These are phyloP conservation scores for Liriodendron chinense DNA, from an alignment of 164 flowering plant species.

Conservation along the genomic window DNA sequence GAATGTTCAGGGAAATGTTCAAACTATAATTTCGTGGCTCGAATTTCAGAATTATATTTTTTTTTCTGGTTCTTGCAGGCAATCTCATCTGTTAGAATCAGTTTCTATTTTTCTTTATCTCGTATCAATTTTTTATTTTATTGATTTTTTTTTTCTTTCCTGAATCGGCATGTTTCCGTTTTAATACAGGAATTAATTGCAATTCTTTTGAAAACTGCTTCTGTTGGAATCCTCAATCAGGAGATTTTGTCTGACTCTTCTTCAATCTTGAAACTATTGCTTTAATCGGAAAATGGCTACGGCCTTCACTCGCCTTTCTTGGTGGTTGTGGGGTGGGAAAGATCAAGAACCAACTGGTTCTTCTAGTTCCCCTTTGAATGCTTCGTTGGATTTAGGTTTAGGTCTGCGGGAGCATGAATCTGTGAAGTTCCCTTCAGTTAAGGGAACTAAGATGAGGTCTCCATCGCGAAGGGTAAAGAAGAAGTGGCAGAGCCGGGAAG, in stretches of 20 bases:
- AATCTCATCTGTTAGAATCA: no score
- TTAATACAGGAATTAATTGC: background rate
- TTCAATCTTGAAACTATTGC: background rate
- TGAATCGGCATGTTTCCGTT: no score
- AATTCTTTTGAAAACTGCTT: background rate
- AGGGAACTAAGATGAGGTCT: slow-evolving; percentile 30
- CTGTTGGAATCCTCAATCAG: background rate
- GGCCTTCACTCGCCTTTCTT: slow-evolving; percentile 40
- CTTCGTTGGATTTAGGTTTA: slow-evolving; percentile 30
- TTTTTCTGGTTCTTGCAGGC: no score
- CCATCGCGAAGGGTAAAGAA: slow-evolving; percentile 52
- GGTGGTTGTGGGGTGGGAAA: slow-evolving; percentile 52
- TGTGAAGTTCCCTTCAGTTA: slow-evolving; percentile 35
- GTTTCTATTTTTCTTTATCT: no score
- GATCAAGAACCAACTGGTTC: slow-evolving; percentile 31
- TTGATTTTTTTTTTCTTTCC: no score
- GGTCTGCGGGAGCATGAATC: slow-evolving; percentile 35
- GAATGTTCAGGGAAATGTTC: no score
- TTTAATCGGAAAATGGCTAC: slow-evolving; percentile 33
- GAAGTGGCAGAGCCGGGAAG: slow-evolving; percentile 76
- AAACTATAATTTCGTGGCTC: no score
- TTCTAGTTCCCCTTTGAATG: slow-evolving; percentile 27
- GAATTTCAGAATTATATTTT: no score
- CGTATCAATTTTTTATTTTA: no score
- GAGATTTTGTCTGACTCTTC: background rate